These are phyloP conservation scores for Ophiostoma novo-ulmi DNA, from an alignment of 2,329 filamentous ascomycete genomes.

Conservation along the genomic window DNA sequence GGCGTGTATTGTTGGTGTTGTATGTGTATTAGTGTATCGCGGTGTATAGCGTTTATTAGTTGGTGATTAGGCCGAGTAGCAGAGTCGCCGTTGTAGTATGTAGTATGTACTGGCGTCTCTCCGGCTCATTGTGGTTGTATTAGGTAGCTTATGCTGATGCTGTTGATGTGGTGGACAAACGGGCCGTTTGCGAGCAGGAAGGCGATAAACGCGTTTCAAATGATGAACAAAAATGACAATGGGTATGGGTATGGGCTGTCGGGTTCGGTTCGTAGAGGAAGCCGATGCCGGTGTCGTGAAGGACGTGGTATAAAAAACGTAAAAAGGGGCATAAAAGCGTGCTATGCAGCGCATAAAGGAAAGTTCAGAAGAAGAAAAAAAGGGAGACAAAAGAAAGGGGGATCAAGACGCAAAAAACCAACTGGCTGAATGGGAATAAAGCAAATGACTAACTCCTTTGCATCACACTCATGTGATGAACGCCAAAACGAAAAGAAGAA, in stretches of 20 bases:
- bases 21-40: conserved; percentile 11
- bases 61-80: not conserved
- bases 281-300: conserved; percentile 4
- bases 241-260: not conserved
- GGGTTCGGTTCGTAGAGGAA: not conserved
- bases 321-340: conserved; percentile 9
- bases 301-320: conserved; percentile 17
- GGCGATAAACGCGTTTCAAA: not conserved
- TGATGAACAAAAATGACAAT: not conserved
- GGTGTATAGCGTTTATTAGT: conserved; percentile 8
- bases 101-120: not conserved
- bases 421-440: conserved; percentile 18
- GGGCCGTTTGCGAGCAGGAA: not conserved
- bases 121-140: conserved; percentile 1
- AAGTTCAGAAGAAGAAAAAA: conserved; percentile 1
- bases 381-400: conserved; percentile 10
- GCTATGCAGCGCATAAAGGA: not conserved
- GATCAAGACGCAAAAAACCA: conserved; percentile 14
- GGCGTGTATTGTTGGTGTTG: not conserved
- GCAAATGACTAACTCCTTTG: conserved; percentile 13
- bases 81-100: not conserved
- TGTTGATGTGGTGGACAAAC: not conserved
- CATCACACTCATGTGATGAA: conserved; percentile 13
- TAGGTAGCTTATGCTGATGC: not conserved
- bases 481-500: conserved; percentile 12